Conservation (phyloP, 169 alveolate species). For the Eimeria praecox region DNA sequence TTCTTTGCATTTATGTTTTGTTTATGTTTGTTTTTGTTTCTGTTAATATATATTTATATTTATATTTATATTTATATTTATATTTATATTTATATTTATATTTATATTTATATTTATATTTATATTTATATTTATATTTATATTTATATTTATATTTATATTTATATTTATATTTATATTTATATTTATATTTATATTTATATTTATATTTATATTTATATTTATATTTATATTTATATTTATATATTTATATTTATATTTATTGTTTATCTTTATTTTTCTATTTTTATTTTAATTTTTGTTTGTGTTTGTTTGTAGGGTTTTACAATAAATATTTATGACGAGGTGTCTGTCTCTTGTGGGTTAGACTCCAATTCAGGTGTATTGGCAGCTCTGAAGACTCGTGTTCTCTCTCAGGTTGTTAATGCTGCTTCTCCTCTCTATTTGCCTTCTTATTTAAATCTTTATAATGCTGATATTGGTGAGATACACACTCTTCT, state of each 20-base stretch:
- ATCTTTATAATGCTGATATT: too few species aligned
- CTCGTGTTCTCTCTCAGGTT: too few species aligned
- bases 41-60: too few species aligned
- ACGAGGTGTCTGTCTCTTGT: background rate
- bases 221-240: too few species aligned
- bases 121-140: background rate
- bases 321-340: background rate
- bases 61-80: too few species aligned
- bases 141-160: background rate
- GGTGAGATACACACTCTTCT: too few species aligned
- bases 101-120: too few species aligned
- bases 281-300: too few species aligned
- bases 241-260: background rate
- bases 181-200: background rate
- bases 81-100: too few species aligned
- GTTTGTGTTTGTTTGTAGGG: background rate
- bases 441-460: background rate
- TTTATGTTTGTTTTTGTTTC: too few species aligned
- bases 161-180: background rate
- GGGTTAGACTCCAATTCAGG: background rate
- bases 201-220: background rate
- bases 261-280: background rate
- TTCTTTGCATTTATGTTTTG: background rate
- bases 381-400: background rate
- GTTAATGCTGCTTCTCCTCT: background rate